Evolutionary conservation across 305 asterid genomes (phyloP).

Genomic region (Plantago lanceolata): DNA sequence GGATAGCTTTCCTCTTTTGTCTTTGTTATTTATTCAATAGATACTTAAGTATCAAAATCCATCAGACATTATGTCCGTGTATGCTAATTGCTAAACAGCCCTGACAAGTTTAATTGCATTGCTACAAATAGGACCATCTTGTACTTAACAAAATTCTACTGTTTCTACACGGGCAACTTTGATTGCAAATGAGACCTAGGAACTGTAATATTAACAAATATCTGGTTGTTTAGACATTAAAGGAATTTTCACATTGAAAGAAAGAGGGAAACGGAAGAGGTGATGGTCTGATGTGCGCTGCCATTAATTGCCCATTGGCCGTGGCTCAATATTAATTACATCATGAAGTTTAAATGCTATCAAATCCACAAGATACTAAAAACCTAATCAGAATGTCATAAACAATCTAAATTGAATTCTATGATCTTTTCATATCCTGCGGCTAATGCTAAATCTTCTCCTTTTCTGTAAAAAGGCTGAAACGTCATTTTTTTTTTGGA

Average conservation of each 20-base stretch:
- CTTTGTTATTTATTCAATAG: constrained; percentile 12
- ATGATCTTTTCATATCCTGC: background rate
- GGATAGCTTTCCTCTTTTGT: constrained; percentile 20
- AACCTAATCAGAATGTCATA: background rate
- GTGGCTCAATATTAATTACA: background rate
- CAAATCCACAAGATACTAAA: background rate
- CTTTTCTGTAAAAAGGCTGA: background rate
- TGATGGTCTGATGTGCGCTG: background rate
- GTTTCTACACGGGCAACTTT: too few relatives aligned
- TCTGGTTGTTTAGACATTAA: too few relatives aligned
- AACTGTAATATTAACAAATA: too few relatives aligned
- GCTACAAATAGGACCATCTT: too few relatives aligned
- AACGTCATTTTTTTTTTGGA: background rate
- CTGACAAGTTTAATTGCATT: background rate
- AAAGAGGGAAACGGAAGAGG: too few relatives aligned
- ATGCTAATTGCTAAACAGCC: background rate
- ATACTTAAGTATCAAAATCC: constrained; percentile 6
- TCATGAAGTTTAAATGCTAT: background rate
- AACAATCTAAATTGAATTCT: background rate
- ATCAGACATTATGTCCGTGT: background rate
- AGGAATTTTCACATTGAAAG: too few relatives aligned
- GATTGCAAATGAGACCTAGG: too few relatives aligned
- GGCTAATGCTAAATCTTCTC: background rate
- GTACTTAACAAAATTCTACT: too few relatives aligned
- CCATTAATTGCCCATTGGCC: background rate